A percentile compares a stretch with the other conserved stretches of the same genome.
These are phyloP conservation scores for Saccharomyces hybrid DNA, from an alignment of 1,139 yeast species.

Conservation along the genomic window DNA sequence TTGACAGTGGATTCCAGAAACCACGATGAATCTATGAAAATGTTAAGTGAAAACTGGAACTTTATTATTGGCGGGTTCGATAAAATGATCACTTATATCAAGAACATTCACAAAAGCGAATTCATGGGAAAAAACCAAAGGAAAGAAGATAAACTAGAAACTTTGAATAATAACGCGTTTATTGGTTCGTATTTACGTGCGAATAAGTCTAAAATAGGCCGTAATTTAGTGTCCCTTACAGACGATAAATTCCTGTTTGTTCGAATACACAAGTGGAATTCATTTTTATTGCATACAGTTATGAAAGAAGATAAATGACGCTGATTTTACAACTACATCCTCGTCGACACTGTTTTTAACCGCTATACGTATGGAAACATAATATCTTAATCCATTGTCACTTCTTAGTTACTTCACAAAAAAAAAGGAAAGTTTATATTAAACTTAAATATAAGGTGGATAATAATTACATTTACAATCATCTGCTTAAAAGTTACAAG, in stretches of 20 bases:
- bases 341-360: neutral
- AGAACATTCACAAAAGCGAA: conserved; percentile 32
- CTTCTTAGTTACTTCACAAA: too few species aligned
- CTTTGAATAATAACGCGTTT: conserved; percentile 31
- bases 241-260: conserved; percentile 54
- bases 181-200: conserved; percentile 36
- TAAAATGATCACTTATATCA: conserved; percentile 46
- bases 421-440: too few species aligned
- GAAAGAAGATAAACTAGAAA: conserved; percentile 40
- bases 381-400: too few species aligned
- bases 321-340: too few species aligned
- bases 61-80: conserved; percentile 44
- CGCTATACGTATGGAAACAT: neutral
- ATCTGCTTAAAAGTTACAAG: neutral
- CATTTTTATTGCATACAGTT: conserved; percentile 37
- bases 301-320: conserved; percentile 1
- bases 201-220: conserved; percentile 46
- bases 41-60: conserved; percentile 51
- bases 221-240: conserved; percentile 51
- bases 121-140: conserved; percentile 23
- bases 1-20: conserved; percentile 54
- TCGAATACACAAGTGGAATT: conserved; percentile 60
- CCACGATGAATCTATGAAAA: conserved; percentile 26
- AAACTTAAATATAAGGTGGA: too few species aligned
- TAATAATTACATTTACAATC: neutral